Evolutionary conservation across 495 filamentous ascomycete species (phyloP), one percentile per base, ranked within the genome.

Genomic region (Penicillium salamii): DNA sequence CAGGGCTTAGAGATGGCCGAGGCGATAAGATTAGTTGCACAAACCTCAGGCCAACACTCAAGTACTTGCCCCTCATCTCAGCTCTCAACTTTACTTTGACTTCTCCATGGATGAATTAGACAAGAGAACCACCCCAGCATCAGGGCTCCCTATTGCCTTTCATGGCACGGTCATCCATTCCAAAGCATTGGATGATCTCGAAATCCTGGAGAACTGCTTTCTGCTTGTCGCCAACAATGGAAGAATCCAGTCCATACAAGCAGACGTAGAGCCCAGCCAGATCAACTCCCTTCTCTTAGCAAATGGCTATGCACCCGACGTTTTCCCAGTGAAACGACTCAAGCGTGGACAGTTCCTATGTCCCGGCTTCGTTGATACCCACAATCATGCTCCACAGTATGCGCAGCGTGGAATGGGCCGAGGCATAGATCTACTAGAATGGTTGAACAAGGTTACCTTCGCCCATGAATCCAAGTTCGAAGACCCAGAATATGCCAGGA

Each of bases 371-470:
- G 66, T 84, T 18, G 81, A 85, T 65, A 84, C 81, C 9, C 82
- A 85, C 69, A 84, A 79, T 53, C 82, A 85, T 52, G 83, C 83
- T 5, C 82, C 83, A 4, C 83, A 86, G 56, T 85, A 76, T 75
- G 69, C 78, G 9, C 79, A 83, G 51, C 77, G 80, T 31, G 83
- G 82, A 1, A 63, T 80, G 2, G 81, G 81, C 11, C 76, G 78
- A 37, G 78, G 79, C n/a, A 69, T 76, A 47, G 69, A 75, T 19
- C 71, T 86, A 18, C 64, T 84, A 1, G 77, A 81, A 55, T 86
- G 83, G 83, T 63, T 86, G 17, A 66, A 78, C 6, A 59, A 71
- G 9, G 67, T 82, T 26, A 88, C 85, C 1, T 87, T 87, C 54
- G 76, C 81, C 0, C 77, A 80, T 42, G 85, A 87, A 57, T 72